Evolutionary conservation across 108 stramenopile genomes (phyloP).

Genomic region (Cylindrotheca closterium): DNA sequence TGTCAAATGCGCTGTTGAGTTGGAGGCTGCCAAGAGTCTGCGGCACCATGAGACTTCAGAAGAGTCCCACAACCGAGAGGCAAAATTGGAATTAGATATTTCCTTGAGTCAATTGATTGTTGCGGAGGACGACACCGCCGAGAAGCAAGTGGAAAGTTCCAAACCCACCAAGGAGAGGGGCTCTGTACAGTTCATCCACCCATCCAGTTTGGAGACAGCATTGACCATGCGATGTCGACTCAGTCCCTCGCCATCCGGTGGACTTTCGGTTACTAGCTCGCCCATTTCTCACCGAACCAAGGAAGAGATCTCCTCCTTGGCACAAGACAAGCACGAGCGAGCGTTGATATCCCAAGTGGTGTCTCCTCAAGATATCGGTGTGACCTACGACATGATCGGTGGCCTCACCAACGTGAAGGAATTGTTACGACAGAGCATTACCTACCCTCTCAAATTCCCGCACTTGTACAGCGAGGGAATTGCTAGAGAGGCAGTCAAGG

Average conservation of each 20-base stretch:
- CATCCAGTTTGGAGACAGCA: slow-evolving; percentile 76
- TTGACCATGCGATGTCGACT: slow-evolving; percentile 69
- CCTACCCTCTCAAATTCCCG: slow-evolving; percentile 95
- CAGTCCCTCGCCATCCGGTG: slow-evolving; percentile 73
- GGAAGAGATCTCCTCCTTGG: slow-evolving; percentile 80
- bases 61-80: slow-evolving; percentile 36
- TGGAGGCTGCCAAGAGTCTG: slow-evolving; percentile 80
- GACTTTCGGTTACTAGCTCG: slow-evolving; percentile 48
- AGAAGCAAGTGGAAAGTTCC: slow-evolving; percentile 21
- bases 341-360: slow-evolving; percentile 85
- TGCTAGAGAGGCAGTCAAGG: slow-evolving; percentile 92
- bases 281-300: slow-evolving; percentile 60
- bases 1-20: slow-evolving; percentile 81
- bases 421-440: slow-evolving; percentile 91
- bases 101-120: slow-evolving; percentile 56
- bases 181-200: slow-evolving; percentile 61
- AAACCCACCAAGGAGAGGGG: slow-evolving; percentile 8
- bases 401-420: slow-evolving; percentile 92
- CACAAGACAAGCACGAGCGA: slow-evolving; percentile 91
- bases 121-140: slow-evolving; percentile 28
- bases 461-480: slow-evolving; percentile 94
- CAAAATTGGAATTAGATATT: slow-evolving; percentile 43
- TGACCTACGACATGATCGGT: slow-evolving; percentile 96
- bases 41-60: slow-evolving; percentile 62
- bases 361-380: slow-evolving; percentile 89